Conservation (phyloP, 2,329 filamentous ascomycete species). For the Aspergillus novofumigatus region DNA sequence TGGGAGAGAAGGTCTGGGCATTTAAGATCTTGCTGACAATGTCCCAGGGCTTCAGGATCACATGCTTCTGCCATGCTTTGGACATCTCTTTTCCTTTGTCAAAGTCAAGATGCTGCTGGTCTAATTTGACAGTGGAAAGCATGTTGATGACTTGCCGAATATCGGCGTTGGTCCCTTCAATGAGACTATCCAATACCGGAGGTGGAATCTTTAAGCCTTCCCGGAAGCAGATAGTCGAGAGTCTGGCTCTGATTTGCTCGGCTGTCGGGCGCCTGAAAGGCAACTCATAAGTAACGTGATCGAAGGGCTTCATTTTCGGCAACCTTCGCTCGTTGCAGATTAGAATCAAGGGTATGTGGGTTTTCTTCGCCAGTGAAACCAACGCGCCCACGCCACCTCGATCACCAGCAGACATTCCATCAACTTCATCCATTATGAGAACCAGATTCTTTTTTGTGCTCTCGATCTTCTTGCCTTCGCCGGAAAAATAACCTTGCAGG, state of each 20-base stretch:
- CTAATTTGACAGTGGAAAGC: conserved; percentile 89
- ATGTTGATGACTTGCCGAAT: conserved; percentile 99
- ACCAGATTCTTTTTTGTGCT: conserved; percentile 85
- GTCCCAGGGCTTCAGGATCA: conserved; percentile 96
- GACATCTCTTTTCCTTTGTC: conserved; percentile 90
- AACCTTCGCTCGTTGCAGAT: conserved; percentile 94
- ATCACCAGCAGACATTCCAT: conserved; percentile 97
- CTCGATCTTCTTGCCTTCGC: conserved; percentile 76
- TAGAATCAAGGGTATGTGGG: conserved; percentile 87
- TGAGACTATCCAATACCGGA: conserved; percentile 83
- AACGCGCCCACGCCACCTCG: conserved; percentile 91
- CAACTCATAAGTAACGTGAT: conserved; percentile 77
- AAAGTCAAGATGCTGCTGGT: conserved; percentile 73
- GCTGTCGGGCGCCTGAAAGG: conserved; percentile 85
- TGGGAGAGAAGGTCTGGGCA: conserved; percentile 76
- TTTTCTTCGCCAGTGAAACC: conserved; percentile 92
- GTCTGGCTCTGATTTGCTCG: conserved; percentile 83
- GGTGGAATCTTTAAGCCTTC: conserved; percentile 83
- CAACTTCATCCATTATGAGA: conserved; percentile 97
- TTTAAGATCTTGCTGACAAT: conserved; percentile 91
- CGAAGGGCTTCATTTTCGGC: conserved; percentile 98
- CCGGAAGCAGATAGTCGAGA: conserved; percentile 91
- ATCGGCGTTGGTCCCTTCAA: conserved; percentile 92
- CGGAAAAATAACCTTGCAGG: conserved; percentile 82
- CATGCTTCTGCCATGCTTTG: conserved; percentile 97